phyloP scores from a whole-genome alignment of 805 yeast genomes.

The Candida nonsorbophila region DNA sequence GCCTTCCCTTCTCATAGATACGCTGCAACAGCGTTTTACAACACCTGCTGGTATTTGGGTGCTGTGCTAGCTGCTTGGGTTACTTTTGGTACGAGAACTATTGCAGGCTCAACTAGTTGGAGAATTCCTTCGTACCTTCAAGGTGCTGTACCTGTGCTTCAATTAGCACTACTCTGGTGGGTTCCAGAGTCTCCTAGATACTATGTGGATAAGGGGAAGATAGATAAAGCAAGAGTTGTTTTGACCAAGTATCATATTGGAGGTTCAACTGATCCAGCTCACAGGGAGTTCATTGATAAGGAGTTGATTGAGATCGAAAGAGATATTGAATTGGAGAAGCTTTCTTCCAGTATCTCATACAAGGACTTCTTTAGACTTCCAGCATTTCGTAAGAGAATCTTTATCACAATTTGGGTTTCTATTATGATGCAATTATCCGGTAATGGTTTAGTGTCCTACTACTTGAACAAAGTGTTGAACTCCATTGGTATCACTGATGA shows the following conservation, averaged over 20 bases:
- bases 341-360: no score
- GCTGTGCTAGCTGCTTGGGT: slow-evolving; percentile 45
- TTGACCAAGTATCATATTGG: slow-evolving; percentile 38
- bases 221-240: slow-evolving; percentile 38
- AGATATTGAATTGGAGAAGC: no score
- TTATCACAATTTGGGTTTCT: no score
- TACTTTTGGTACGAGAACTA: slow-evolving; percentile 5
- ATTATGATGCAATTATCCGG: no score
- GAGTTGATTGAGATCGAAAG: no score
- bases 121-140: slow-evolving; percentile 52
- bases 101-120: no score
- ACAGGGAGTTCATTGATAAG: no score
- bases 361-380: no score
- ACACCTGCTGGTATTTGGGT: slow-evolving; percentile 47
- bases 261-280: slow-evolving; percentile 16
- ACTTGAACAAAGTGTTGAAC: slow-evolving; percentile 43
- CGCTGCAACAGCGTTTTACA: slow-evolving; percentile 38
- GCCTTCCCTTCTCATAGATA: slow-evolving; percentile 42
- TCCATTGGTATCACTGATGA: slow-evolving; percentile 51
- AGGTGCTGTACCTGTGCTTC: slow-evolving; percentile 41
- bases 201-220: slow-evolving; percentile 33
- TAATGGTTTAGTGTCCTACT: slow-evolving; percentile 48
- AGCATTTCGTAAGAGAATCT: no score
- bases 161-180: slow-evolving; percentile 26
- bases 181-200: slow-evolving; percentile 50